Percentiles rank a stretch among this genome's conserved stretches.
Evolutionary conservation across 148 eudicot species (phyloP).

Genomic region (Arctostaphylos glauca): DNA sequence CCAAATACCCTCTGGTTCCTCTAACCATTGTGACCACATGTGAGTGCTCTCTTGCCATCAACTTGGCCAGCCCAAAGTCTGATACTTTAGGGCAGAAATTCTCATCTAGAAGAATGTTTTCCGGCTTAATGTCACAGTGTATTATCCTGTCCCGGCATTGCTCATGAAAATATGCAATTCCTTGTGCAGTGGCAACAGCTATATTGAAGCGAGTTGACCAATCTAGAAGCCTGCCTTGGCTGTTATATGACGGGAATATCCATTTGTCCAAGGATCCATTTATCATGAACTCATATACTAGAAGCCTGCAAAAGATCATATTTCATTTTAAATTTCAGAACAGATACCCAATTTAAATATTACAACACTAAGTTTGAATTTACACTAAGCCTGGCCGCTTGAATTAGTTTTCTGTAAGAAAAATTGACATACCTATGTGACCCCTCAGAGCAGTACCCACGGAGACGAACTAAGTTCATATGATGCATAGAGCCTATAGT

Average conservation of each 20-base stretch:
- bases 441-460: conserved; percentile 92
- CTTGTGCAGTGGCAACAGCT: conserved; percentile 87
- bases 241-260: conserved; percentile 62
- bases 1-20: conserved; percentile 96
- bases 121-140: conserved; percentile 94
- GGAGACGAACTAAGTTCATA: conserved; percentile 91
- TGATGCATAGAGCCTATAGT: conserved; percentile 96
- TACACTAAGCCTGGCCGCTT: not conserved
- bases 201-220: conserved; percentile 82
- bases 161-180: conserved; percentile 93
- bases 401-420: not conserved
- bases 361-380: not conserved
- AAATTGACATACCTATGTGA: conserved; percentile 47
- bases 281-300: conserved; percentile 92
- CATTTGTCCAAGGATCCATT: conserved; percentile 95
- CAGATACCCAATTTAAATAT: not conserved
- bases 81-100: conserved; percentile 88
- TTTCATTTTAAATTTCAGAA: not conserved
- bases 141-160: conserved; percentile 86
- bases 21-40: conserved; percentile 90
- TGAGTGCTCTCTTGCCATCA: conserved; percentile 80
- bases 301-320: conserved; percentile 44
- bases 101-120: conserved; percentile 81
- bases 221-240: conserved; percentile 46
- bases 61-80: conserved; percentile 84